Percentiles rank a stretch among this genome's conserved stretches.
Evolutionary conservation across 2,329 filamentous ascomycete species (phyloP).

Genomic region (Fusarium robinianum): DNA sequence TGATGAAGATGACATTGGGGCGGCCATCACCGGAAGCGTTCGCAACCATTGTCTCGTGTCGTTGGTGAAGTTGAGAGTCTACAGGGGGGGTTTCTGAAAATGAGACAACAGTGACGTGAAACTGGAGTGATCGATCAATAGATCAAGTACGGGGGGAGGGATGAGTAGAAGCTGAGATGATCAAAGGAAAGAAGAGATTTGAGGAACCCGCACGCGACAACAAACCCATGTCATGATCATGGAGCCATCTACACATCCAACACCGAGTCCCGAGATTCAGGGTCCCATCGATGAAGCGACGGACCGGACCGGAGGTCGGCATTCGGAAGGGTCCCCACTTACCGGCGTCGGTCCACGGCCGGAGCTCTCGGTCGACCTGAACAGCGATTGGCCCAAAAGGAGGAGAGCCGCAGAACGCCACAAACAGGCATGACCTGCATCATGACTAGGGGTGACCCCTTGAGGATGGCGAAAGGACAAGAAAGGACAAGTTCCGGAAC

Average conservation of each 20-base stretch:
- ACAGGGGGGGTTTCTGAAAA: background rate
- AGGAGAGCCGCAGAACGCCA: too few species aligned
- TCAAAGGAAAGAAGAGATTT: background rate
- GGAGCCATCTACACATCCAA: background rate
- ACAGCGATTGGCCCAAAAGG: conserved; percentile 12
- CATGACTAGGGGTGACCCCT: too few species aligned
- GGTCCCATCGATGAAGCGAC: conserved; percentile 3
- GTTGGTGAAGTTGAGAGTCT: background rate
- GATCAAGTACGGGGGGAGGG: too few species aligned
- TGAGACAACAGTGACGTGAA: background rate
- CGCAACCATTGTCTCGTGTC: background rate
- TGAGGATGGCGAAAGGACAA: too few species aligned
- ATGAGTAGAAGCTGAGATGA: background rate
- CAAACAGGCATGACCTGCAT: too few species aligned
- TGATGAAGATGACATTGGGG: conserved; percentile 51
- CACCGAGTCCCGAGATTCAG: conserved; percentile 23
- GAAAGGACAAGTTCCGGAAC: too few species aligned
- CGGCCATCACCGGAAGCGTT: conserved; percentile 3
- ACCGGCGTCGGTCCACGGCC: conserved; percentile 13
- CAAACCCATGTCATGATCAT: conserved; percentile 1
- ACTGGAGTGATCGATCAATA: background rate
- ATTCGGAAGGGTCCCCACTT: conserved; percentile 8
- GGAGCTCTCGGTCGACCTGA: conserved; percentile 14
- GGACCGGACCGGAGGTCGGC: conserved; percentile 16
- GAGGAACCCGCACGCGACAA: conserved; percentile 3